Evolutionary conservation across 2,329 filamentous ascomycete species (phyloP).

Genomic region (Pezicula carpinea): DNA sequence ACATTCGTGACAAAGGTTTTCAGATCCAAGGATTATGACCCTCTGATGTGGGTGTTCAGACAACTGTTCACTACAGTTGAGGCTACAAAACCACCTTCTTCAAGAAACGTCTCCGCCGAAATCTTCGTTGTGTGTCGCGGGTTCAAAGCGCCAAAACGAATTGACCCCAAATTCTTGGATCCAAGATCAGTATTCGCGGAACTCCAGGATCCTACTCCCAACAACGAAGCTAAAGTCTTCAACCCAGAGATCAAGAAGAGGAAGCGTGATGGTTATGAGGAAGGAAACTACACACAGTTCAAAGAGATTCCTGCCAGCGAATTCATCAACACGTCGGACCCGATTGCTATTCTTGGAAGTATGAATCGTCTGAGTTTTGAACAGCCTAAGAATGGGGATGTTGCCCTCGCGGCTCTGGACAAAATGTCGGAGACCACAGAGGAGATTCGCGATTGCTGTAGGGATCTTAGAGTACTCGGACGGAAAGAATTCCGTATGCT

Average conservation of each 20-base stretch:
- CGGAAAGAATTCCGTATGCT: slow-evolving; percentile 91
- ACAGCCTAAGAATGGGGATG: slow-evolving; percentile 74
- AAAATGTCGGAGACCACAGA: slow-evolving; percentile 82
- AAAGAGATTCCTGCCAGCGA: slow-evolving; percentile 86
- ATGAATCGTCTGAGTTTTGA: slow-evolving; percentile 82
- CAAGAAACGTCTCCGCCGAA: slow-evolving; percentile 92
- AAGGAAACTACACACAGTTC: slow-evolving; percentile 89
- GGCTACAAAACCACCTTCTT: slow-evolving; percentile 94
- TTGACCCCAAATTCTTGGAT: slow-evolving; percentile 91
- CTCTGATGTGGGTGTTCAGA: slow-evolving; percentile 94
- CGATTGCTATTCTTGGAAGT: slow-evolving; percentile 83
- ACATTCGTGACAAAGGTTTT: slow-evolving; percentile 98
- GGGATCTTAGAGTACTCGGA: slow-evolving; percentile 83
- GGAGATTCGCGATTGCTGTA: slow-evolving; percentile 74
- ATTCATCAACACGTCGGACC: slow-evolving; percentile 90
- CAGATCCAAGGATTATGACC: slow-evolving; percentile 94
- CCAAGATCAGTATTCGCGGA: slow-evolving; percentile 89
- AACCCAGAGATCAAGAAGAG: slow-evolving; percentile 97
- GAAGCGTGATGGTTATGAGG: slow-evolving; percentile 96
- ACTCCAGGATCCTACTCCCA: slow-evolving; percentile 76
- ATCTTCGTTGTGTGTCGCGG: slow-evolving; percentile 97
- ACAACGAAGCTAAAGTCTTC: slow-evolving; percentile 97
- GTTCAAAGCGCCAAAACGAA: slow-evolving; percentile 88
- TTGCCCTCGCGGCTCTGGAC: slow-evolving; percentile 80
- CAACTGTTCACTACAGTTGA: slow-evolving; percentile 94